Conservation (phyloP, 768 basidiomycete species). For the Tricholoma saponaceum region DNA sequence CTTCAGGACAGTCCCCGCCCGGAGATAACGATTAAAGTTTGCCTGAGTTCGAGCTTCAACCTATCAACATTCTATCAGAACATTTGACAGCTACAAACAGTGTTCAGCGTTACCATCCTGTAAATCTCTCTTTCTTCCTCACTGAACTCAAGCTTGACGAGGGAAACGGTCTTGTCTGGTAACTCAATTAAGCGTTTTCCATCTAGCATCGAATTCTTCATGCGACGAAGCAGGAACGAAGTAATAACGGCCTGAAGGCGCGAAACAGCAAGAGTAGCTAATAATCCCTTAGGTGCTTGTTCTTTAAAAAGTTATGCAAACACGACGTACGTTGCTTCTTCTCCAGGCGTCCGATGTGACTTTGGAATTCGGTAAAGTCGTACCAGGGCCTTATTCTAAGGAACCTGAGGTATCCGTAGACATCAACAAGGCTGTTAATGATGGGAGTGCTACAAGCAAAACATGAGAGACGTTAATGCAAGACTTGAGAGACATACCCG, state of each 20-base stretch:
- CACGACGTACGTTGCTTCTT: conserved; percentile 47
- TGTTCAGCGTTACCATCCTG: conserved; percentile 33
- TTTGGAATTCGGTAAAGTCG: conserved; percentile 38
- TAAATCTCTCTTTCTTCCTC: conserved; percentile 65
- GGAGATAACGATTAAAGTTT: conserved; percentile 59
- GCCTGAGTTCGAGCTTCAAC: conserved; percentile 53
- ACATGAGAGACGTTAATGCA: background rate
- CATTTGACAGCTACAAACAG: background rate
- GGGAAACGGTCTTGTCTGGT: conserved; percentile 48
- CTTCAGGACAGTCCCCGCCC: conserved; percentile 68
- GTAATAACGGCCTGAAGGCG: conserved; percentile 57
- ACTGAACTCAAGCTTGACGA: conserved; percentile 53
- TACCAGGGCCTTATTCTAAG: conserved; percentile 44
- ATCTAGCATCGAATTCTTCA: conserved; percentile 59
- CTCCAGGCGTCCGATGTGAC: conserved; percentile 35
- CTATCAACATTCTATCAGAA: conserved; percentile 19
- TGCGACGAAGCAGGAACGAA: conserved; percentile 54
- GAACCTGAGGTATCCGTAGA: conserved; percentile 44
- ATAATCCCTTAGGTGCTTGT: background rate
- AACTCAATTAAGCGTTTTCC: conserved; percentile 67
- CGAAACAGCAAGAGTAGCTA: conserved; percentile 49
- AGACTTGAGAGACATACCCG: conserved; percentile 32
- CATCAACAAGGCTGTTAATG: conserved; percentile 56
- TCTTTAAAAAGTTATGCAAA: background rate
- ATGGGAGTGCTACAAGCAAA: conserved; percentile 48